Percentiles rank a stretch among this genome's conserved stretches.
Evolutionary conservation across 768 basidiomycete genomes (phyloP).

Genomic region (Amanita pallidorosea): DNA sequence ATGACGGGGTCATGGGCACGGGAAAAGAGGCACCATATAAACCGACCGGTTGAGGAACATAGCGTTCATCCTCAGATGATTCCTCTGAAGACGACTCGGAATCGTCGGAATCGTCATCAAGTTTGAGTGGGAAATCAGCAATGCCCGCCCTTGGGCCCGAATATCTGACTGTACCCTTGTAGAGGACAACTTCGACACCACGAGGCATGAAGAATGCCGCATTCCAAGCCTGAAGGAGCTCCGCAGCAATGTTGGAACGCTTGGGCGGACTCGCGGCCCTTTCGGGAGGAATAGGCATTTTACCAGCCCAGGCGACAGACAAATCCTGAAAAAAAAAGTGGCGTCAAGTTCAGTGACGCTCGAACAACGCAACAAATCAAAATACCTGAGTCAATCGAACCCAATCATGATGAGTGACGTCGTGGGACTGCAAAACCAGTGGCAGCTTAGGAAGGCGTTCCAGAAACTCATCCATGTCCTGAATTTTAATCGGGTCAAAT

Average conservation of each 20-base stretch:
- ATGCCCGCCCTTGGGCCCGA: constrained; percentile 51
- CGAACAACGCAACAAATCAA: not conserved
- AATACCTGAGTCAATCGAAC: constrained; percentile 62
- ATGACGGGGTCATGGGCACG: not conserved
- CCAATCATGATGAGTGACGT: constrained; percentile 75
- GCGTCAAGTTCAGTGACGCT: not conserved
- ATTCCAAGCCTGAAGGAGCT: constrained; percentile 77
- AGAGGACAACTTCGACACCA: constrained; percentile 73
- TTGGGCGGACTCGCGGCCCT: constrained; percentile 40
- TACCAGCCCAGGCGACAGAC: constrained; percentile 66
- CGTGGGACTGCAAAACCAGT: constrained; percentile 57
- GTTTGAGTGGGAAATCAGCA: constrained; percentile 43
- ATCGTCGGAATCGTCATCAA: constrained; percentile 28
- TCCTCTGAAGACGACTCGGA: constrained; percentile 24
- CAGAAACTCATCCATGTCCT: constrained; percentile 69
- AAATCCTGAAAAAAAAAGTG: constrained; percentile 40
- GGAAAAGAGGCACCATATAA: constrained; percentile 6
- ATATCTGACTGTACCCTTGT: constrained; percentile 67
- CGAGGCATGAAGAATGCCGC: constrained; percentile 62
- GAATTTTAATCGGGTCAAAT: constrained; percentile 61
- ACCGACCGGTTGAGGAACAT: not conserved
- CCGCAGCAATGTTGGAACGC: constrained; percentile 50
- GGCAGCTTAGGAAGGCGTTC: constrained; percentile 66
- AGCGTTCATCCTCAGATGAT: constrained; percentile 21
- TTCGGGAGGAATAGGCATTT: constrained; percentile 51